phyloP scores from a whole-genome alignment of 805 yeast species.

The Cyberlindnera amylophila region DNA sequence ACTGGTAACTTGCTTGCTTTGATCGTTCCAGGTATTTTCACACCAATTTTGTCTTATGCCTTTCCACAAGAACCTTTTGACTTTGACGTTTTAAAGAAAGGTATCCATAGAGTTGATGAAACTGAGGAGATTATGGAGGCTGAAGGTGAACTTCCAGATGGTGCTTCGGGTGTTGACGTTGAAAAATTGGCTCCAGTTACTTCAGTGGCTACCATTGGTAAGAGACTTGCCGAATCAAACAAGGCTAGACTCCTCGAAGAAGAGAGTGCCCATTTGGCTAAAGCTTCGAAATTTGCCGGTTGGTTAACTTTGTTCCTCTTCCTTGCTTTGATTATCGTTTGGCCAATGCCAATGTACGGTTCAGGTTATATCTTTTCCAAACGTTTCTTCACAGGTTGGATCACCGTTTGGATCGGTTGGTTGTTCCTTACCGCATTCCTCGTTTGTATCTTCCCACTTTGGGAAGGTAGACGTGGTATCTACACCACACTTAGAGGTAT shows the following conservation, averaged over 20 bases:
- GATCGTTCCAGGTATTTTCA: constrained; percentile 61
- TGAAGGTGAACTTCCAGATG: constrained; percentile 27
- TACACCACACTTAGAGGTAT: constrained; percentile 67
- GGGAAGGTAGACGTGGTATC: constrained; percentile 70
- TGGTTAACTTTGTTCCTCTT: constrained; percentile 58
- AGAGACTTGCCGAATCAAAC: constrained; percentile 24
- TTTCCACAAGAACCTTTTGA: constrained; percentile 74
- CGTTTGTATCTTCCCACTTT: constrained; percentile 66
- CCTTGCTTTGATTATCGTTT: constrained; percentile 60
- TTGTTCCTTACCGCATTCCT: constrained; percentile 60
- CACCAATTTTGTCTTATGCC: constrained; percentile 64
- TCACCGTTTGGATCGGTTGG: constrained; percentile 79
- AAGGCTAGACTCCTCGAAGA: constrained; percentile 33
- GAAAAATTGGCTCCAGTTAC: constrained; percentile 30
- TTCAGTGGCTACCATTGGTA: constrained; percentile 31
- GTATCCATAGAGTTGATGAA: constrained; percentile 66
- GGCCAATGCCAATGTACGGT: constrained; percentile 98
- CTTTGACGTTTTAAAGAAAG: constrained; percentile 54
- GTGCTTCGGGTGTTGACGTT: constrained; percentile 6
- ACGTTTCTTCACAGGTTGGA: constrained; percentile 85
- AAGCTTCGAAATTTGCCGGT: constrained; percentile 60
- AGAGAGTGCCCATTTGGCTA: constrained; percentile 49
- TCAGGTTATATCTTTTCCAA: constrained; percentile 69
- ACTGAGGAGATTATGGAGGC: constrained; percentile 57
- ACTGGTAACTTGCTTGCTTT: constrained; percentile 85